phyloP scores from a whole-genome alignment of 192 early-diverging fungal genomes.

The Obelidium mucronatum region DNA sequence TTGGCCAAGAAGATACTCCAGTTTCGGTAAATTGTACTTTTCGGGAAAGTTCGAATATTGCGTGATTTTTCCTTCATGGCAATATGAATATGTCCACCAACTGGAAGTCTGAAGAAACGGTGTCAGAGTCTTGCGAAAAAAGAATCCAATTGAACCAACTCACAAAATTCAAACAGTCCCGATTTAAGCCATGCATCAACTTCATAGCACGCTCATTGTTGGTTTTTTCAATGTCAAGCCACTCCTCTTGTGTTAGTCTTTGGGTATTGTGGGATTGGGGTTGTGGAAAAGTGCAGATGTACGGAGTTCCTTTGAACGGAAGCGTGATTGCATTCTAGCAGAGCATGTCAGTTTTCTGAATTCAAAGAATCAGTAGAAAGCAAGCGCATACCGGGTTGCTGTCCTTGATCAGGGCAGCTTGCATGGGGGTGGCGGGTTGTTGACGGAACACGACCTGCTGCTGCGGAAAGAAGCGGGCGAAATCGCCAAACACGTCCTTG shows the following conservation, averaged over 20 bases:
- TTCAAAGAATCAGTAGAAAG: too few relatives aligned
- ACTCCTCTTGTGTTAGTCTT: background rate
- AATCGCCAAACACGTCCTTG: too few relatives aligned
- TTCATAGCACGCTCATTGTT: constrained; percentile 6
- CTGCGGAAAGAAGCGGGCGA: too few relatives aligned
- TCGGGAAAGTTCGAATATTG: constrained; percentile 63
- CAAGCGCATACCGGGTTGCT: too few relatives aligned
- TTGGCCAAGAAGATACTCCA: constrained; percentile 39
- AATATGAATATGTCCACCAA: constrained; percentile 91
- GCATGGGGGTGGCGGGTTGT: background rate
- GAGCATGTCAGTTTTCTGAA: too few relatives aligned
- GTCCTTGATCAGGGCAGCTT: background rate
- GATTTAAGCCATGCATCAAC: constrained; percentile 2
- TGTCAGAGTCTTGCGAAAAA: background rate
- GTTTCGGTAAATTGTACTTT: background rate
- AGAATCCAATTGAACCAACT: background rate
- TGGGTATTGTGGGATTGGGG: background rate
- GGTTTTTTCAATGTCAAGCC: background rate
- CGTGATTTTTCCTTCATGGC: constrained; percentile 67
- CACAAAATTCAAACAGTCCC: constrained; percentile 17
- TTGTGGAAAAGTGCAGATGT: background rate
- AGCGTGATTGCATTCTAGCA: too few relatives aligned
- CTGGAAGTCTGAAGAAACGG: constrained; percentile 36
- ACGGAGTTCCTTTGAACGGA: background rate
- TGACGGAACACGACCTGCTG: background rate